phyloP scores from a whole-genome alignment of 1,139 yeast genomes.

The Barnettozyma hawaiiensis region DNA sequence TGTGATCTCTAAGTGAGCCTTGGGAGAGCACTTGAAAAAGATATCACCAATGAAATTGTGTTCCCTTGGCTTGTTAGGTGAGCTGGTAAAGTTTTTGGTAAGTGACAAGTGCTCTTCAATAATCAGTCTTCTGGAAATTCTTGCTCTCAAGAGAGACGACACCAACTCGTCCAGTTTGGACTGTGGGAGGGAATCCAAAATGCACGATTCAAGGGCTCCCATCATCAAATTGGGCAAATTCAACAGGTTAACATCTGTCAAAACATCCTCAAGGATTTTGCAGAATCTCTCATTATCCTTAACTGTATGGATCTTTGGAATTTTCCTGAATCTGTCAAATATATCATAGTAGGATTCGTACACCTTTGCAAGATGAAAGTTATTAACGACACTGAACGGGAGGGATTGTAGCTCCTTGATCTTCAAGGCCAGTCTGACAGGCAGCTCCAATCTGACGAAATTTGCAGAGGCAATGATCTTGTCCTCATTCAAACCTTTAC shows the following conservation, averaged over 20 bases:
- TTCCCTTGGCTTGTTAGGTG: slow-evolving; percentile 39
- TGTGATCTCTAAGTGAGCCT: slow-evolving; percentile 57
- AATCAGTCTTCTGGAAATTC: slow-evolving; percentile 84
- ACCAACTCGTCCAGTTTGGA: slow-evolving; percentile 63
- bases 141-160: slow-evolving; percentile 71
- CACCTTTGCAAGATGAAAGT: slow-evolving; percentile 78
- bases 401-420: slow-evolving; percentile 72
- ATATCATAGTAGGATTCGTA: slow-evolving; percentile 86
- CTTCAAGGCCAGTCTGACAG: slow-evolving; percentile 76
- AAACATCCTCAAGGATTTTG: slow-evolving; percentile 49
- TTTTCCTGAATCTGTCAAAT: slow-evolving; percentile 76
- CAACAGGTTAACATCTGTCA: slow-evolving; percentile 69
- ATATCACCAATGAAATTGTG: slow-evolving; percentile 82
- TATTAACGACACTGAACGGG: slow-evolving; percentile 81
- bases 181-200: slow-evolving; percentile 56
- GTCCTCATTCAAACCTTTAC: slow-evolving; percentile 65
- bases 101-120: slow-evolving; percentile 86
- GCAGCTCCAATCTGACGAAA: slow-evolving; percentile 80
- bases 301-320: slow-evolving; percentile 57
- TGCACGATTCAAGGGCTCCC: slow-evolving; percentile 85
- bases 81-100: slow-evolving; percentile 51
- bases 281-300: slow-evolving; percentile 76
- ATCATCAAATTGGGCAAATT: slow-evolving; percentile 84
- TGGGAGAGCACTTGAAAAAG: slow-evolving; percentile 71
- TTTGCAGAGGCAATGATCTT: slow-evolving; percentile 79